These are phyloP conservation scores for Aspergillus texensis DNA, from an alignment of 2,329 filamentous ascomycete species.

Conservation along the genomic window DNA sequence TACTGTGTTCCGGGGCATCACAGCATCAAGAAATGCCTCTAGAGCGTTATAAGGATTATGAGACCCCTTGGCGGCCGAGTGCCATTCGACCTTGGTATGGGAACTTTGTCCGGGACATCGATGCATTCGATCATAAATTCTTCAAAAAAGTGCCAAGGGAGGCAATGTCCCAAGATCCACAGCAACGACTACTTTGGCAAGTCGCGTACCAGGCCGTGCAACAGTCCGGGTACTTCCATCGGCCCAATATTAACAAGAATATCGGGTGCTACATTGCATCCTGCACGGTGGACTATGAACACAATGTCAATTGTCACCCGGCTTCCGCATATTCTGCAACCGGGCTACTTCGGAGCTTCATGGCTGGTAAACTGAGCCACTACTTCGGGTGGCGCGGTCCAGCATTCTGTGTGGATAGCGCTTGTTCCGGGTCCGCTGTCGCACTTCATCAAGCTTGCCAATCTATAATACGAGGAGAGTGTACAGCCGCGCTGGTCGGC, in stretches of 20 bases:
- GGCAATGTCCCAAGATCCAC: constrained; percentile 34
- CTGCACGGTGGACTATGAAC: constrained; percentile 43
- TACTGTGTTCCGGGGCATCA: constrained; percentile 28
- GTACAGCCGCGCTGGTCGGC: constrained; percentile 34
- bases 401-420: constrained; percentile 45
- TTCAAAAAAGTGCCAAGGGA: constrained; percentile 34
- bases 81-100: constrained; percentile 18
- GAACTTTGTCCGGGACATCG: constrained; percentile 24
- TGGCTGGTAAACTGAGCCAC: constrained; percentile 40
- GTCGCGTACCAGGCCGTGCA: constrained; percentile 38
- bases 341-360: constrained; percentile 29
- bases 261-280: constrained; percentile 47
- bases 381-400: constrained; percentile 50
- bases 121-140: constrained; percentile 37
- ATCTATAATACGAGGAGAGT: constrained; percentile 25
- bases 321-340: constrained; percentile 41
- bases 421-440: constrained; percentile 46
- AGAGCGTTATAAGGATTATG: constrained; percentile 21
- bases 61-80: constrained; percentile 18
- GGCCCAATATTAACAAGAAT: constrained; percentile 21
- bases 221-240: constrained; percentile 32
- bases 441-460: constrained; percentile 32
- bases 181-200: constrained; percentile 35
- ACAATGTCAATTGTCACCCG: constrained; percentile 42
- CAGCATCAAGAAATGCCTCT: constrained; percentile 24